A percentile compares a stretch with the other conserved stretches of the same genome.
Evolutionary conservation across 2,329 filamentous ascomycete species (phyloP).

Genomic region (Trichoderma sp.): DNA sequence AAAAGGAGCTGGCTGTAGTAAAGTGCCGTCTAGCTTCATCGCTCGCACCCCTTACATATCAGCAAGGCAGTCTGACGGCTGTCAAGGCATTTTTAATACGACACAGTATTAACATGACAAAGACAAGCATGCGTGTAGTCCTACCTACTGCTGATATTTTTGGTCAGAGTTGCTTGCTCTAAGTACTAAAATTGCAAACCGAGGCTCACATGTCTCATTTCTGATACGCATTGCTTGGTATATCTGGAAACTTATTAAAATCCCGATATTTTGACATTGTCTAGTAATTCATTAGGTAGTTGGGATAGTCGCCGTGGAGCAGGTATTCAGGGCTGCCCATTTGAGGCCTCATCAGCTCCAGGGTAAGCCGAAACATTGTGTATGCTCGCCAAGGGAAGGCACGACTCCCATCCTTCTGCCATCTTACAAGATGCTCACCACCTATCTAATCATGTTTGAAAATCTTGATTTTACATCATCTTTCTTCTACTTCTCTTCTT

Average conservation of each 20-base stretch:
- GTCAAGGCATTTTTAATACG: not conserved
- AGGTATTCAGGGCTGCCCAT: not conserved
- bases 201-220: not conserved
- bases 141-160: not conserved
- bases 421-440: not conserved
- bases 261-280: too few species aligned
- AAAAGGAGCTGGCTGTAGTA: not conserved
- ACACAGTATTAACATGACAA: not conserved
- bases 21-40: not conserved
- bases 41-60: not conserved
- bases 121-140: not conserved
- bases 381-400: not conserved
- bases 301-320: not conserved
- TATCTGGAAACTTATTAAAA: not conserved
- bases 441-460: not conserved
- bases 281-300: too few species aligned
- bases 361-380: not conserved
- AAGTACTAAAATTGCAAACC: not conserved
- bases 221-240: accelerated
- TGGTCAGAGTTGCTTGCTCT: not conserved
- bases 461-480: not conserved
- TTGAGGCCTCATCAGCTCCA: not conserved
- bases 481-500: not conserved
- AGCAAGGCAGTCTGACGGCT: not conserved
- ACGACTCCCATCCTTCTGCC: not conserved